Evolutionary conservation across 768 basidiomycete species (phyloP), one percentile per base, ranked within the genome.

Genomic region (Mycena metata): DNA sequence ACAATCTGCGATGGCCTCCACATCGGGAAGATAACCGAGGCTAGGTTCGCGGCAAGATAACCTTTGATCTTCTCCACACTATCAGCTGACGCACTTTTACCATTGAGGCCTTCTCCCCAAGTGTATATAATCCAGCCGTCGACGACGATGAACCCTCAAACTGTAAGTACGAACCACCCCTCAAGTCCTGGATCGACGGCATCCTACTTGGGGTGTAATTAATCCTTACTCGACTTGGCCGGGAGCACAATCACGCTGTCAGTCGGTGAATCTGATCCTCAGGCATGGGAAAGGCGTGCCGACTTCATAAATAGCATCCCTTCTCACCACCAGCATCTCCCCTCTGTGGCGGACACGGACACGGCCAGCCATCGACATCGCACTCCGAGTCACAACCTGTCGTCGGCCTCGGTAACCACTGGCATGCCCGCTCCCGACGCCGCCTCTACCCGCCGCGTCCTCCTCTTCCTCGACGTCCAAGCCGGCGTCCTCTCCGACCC

Each of bases 391-490:
- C 39, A 10, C 39, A 10, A 15, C 3, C 39, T 11, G 39, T 15
- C 39, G 11, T 15, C 39, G 15, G 15, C 10, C 39, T 15, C 39
- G 39, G 15, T 11, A 39, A 39, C 36, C 36, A n/a, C 36, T 6
- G 12, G 11, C 10, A 45, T 42, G 41, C 42, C 56, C 56, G 56
- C 42, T 15, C 42, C 56, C 21, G 55, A 41, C 8, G 21, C 55
- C 41, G 56, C 24, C 56, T 45, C 58, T 30, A n/a, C 58, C 21
- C 45, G 46, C 35, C 58, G 58, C 43, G 85, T 88, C 26, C 86
- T 91, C 66, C 85, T 91, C 67, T 79, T 90, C 64, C 82, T 90
- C 72, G 89, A 89, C 74, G 83, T 87, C 63, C 90, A 91, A 76
- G 76, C 75, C 35, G 80, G 81, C 71, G 83, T 87, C 80, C 82